Conservation (phyloP, 179 eudicot species). For the Pouteria campechiana region DNA sequence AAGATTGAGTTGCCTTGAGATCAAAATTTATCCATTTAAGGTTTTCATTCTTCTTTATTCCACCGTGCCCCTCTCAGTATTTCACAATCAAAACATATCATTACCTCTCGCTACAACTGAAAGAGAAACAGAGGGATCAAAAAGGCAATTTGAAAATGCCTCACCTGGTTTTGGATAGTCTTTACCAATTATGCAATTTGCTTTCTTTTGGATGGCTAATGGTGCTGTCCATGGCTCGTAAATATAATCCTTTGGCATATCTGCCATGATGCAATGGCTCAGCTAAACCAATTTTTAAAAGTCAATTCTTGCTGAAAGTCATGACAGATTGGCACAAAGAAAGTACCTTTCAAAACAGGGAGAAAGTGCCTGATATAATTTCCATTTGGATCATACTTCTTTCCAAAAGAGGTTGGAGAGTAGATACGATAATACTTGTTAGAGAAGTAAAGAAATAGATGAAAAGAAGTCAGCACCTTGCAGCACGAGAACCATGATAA, state of each 20-base stretch:
- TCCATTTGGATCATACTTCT: constrained; percentile 78
- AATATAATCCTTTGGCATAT: constrained; percentile 88
- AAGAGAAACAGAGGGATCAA: neutral
- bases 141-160: neutral
- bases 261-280: constrained; percentile 25
- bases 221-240: constrained; percentile 99
- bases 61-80: too few relatives aligned
- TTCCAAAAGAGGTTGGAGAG: constrained; percentile 89
- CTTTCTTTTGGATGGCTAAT: constrained; percentile 60
- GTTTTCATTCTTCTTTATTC: too few relatives aligned
- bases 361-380: constrained; percentile 78
- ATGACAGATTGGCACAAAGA: too few relatives aligned
- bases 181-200: constrained; percentile 75
- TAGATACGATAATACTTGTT: constrained; percentile 76
- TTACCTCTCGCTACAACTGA: too few relatives aligned
- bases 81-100: too few relatives aligned
- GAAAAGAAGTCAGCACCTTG: neutral
- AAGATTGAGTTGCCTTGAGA: too few relatives aligned
- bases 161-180: constrained; percentile 87
- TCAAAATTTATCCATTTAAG: too few relatives aligned
- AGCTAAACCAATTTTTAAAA: too few relatives aligned
- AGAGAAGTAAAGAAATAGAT: neutral
- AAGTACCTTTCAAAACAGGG: constrained; percentile 78
- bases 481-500: neutral
- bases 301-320: too few relatives aligned